Evolutionary conservation across 179 eudicot genomes (phyloP).

Genomic region (Silene noctiflora): DNA sequence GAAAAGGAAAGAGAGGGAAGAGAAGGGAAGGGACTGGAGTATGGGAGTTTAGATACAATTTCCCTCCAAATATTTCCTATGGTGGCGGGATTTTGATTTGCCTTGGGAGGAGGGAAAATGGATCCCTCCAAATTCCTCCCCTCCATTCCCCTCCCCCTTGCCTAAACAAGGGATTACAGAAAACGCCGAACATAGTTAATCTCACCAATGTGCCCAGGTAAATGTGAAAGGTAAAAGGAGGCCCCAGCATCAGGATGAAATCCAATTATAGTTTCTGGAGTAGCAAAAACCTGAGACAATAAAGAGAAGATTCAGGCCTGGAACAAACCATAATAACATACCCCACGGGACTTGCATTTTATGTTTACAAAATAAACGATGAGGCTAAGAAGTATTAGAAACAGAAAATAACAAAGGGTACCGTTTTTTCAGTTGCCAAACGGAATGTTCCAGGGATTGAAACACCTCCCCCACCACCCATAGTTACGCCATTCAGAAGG

Average conservation of each 20-base stretch:
- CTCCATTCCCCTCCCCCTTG: no score
- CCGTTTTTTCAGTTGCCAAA: slow-evolving; percentile 85
- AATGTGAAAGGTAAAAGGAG: slow-evolving; percentile 82
- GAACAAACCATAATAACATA: not conserved
- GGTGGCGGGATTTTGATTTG: no score
- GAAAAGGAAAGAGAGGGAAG: no score
- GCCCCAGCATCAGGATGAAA: slow-evolving; percentile 97
- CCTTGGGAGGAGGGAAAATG: no score
- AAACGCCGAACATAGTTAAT: not conserved
- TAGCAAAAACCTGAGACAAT: slow-evolving; percentile 69
- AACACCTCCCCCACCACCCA: slow-evolving; percentile 93
- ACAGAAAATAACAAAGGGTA: slow-evolving; percentile 7
- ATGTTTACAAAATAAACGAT: not conserved
- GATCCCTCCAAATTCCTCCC: no score
- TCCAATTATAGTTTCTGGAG: slow-evolving; percentile 86
- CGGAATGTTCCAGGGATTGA: slow-evolving; percentile 85
- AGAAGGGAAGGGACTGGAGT: no score
- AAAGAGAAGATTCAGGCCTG: not conserved
- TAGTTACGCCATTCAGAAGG: slow-evolving; percentile 73
- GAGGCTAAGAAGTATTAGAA: not conserved
- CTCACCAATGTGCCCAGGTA: slow-evolving; percentile 81
- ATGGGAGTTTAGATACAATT: no score
- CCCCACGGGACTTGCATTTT: not conserved
- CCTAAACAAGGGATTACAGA: not conserved
- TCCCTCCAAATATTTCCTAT: no score